Percentiles rank a stretch among this genome's conserved stretches.
phyloP scores from a whole-genome alignment of 805 yeast genomes.

The Ogataea sp. region DNA sequence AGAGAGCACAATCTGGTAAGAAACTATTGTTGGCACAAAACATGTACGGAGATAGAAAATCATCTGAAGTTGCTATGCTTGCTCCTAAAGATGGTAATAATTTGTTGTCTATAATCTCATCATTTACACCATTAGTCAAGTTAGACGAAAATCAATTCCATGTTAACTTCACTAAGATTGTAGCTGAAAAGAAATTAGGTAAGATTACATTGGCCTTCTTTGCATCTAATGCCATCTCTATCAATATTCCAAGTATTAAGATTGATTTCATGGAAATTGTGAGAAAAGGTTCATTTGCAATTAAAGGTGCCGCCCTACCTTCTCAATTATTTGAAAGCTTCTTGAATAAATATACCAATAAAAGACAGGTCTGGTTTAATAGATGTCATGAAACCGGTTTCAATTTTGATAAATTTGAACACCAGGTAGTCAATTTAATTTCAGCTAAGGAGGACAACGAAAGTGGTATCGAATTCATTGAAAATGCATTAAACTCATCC shows the following conservation, averaged over 20 bases:
- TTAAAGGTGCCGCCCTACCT: slow-evolving; percentile 35
- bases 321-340: slow-evolving; percentile 40
- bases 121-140: slow-evolving; percentile 32
- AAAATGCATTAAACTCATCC: slow-evolving; percentile 40
- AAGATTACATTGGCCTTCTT: slow-evolving; percentile 54
- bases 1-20: slow-evolving; percentile 24
- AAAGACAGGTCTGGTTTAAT: slow-evolving; percentile 37
- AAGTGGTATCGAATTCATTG: slow-evolving; percentile 53
- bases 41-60: slow-evolving; percentile 45
- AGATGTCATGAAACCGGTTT: slow-evolving; percentile 41
- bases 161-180: slow-evolving; percentile 21
- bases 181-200: slow-evolving; percentile 48
- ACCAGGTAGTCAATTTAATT: slow-evolving; percentile 47
- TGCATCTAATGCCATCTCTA: slow-evolving; percentile 54
- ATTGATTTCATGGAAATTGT: slow-evolving; percentile 37
- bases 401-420: slow-evolving; percentile 48
- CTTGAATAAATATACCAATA: slow-evolving; percentile 33
- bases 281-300: slow-evolving; percentile 28
- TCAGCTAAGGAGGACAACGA: slow-evolving; percentile 51
- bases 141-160: slow-evolving; percentile 44
- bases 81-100: slow-evolving; percentile 55
- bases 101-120: slow-evolving; percentile 32
- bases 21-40: slow-evolving; percentile 43
- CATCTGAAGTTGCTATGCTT: slow-evolving; percentile 44
- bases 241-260: slow-evolving; percentile 50